Evolutionary conservation across 2,329 filamentous ascomycete genomes (phyloP), one percentile per base, ranked within the genome.

Genomic region (Sclerotinia nivalis): DNA sequence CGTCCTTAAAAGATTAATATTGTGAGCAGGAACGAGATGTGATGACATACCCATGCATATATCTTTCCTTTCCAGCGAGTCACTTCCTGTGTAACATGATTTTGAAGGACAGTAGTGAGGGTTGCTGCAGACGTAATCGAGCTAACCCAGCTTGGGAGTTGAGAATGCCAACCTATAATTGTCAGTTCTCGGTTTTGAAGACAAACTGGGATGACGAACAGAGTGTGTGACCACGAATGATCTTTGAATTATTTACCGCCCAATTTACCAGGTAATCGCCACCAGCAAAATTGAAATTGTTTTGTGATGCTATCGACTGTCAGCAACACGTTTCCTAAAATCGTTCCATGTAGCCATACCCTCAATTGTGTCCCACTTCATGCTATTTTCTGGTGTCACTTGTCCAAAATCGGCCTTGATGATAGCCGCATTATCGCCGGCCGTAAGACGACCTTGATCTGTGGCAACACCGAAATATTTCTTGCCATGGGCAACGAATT

Each of bases 341-440:
- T 1, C 6, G 6, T n/a, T 55, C 2, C 7, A 5, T 5, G 2
- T n/a, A 68, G 55, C 25, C 66, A 52, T 76, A 68, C 77, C 75
- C 77, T 89, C 81, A 25, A 82, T 82, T 47, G 84, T 80, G 73
- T 89, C 86, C 88, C 88, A 91, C 80, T 91, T 90, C 86, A 91
- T 89, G 77, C 83, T 86, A 82, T 91, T 91, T 82, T 91, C 89
- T 2, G 86, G 84, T 0, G 88, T 90, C 31, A 91, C 81, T 78
- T 88, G 85, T 28, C 88, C 88, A 72, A 91, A 91, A 78, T 89
- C 81, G 65, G 82, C 80, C 72, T 84, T 83, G 78, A 91, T 86
- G 75, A 89, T 83, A 70, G 82, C 82, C 22, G 83, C 82, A 70
- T 84, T 86, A 73, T 83, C 81, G 66, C 80, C 82, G 13, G 81